Conservation (phyloP, 106 monocot species). For the Ottelia alismoides region DNA sequence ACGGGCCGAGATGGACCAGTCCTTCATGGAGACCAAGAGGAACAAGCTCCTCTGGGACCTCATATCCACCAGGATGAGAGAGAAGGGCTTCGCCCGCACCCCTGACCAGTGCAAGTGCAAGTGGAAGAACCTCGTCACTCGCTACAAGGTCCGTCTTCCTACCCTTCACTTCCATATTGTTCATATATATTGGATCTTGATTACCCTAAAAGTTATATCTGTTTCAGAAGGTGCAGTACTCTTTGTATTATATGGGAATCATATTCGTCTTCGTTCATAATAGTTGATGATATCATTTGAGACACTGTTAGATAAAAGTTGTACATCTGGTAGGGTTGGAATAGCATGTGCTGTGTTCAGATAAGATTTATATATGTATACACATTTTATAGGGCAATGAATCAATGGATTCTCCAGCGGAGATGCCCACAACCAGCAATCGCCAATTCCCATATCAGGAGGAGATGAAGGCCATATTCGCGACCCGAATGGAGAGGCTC, state of each 20-base stretch:
- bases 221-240: no score
- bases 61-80: constrained; percentile 35
- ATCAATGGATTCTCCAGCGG: constrained; percentile 20
- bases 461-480: constrained; percentile 60
- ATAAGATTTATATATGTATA: no score
- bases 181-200: no score
- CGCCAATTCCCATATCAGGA: constrained; percentile 52
- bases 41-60: constrained; percentile 74
- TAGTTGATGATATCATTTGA: no score
- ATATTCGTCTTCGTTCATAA: no score
- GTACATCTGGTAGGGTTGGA: no score
- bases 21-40: constrained; percentile 66
- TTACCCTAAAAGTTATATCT: no score
- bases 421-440: constrained; percentile 9
- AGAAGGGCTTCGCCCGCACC: constrained; percentile 46
- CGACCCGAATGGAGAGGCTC: constrained; percentile 29
- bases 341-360: no score
- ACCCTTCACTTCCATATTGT: neutral
- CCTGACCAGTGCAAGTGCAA: constrained; percentile 99
- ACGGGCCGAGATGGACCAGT: constrained; percentile 46
- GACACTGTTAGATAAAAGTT: no score
- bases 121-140: constrained; percentile 96
- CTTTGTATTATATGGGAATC: no score
- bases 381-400: constrained; percentile 48
- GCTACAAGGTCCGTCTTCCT: constrained; percentile 54